Percentiles rank a stretch among this genome's conserved stretches.
Evolutionary conservation across 2,329 filamentous ascomycete species (phyloP).

Genomic region (Pseudogymnoascus sp.): DNA sequence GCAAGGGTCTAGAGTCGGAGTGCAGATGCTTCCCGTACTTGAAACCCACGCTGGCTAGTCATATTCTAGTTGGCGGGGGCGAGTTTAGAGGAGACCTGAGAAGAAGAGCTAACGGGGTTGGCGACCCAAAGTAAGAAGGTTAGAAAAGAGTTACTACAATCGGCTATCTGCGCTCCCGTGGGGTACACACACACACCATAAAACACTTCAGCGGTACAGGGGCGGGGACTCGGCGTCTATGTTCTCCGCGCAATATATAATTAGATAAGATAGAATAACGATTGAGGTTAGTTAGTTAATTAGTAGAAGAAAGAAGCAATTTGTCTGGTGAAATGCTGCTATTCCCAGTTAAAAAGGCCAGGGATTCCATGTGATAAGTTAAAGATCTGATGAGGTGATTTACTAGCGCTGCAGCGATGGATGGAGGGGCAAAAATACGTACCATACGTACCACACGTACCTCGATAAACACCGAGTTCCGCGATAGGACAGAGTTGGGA

Average conservation of each 20-base stretch:
- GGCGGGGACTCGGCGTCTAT: background rate
- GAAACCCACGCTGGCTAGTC: background rate
- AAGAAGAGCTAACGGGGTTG: background rate
- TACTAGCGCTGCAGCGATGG: background rate
- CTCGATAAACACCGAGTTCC: slow-evolving; percentile 4
- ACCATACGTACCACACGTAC: background rate
- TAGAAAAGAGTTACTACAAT: background rate
- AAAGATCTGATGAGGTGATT: slow-evolving; percentile 3
- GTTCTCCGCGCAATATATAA: background rate
- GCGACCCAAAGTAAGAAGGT: slow-evolving; percentile 5
- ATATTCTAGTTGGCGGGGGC: background rate
- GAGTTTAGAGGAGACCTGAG: background rate
- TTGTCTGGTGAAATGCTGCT: background rate
- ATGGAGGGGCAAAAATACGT: background rate
- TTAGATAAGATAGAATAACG: background rate
- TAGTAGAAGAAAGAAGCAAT: background rate
- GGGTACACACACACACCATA: background rate
- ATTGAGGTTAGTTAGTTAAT: background rate
- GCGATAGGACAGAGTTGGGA: background rate
- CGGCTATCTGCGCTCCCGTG: background rate
- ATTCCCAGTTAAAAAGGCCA: background rate
- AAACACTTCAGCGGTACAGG: background rate
- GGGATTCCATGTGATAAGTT: slow-evolving; percentile 7
- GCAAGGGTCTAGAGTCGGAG: background rate
- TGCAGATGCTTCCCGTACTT: background rate